Evolutionary conservation across 2,329 filamentous ascomycete genomes (phyloP).

Genomic region (Didymella sp.): DNA sequence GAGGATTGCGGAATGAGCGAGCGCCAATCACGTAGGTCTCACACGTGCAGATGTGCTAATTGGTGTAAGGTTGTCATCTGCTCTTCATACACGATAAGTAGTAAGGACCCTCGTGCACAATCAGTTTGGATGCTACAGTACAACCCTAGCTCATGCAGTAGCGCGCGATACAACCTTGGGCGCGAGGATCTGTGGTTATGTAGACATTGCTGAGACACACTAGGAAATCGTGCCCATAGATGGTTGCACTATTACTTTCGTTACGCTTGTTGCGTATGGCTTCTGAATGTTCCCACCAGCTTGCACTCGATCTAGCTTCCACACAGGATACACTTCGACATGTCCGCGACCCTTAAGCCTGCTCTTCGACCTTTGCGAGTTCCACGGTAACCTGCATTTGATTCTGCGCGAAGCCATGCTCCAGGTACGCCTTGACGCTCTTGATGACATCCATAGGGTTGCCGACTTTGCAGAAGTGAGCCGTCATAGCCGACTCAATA

Average conservation of each 20-base stretch:
- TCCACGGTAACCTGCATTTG: neutral
- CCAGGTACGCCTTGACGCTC: conserved; percentile 6
- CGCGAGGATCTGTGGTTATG: neutral
- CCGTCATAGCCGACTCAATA: conserved; percentile 65
- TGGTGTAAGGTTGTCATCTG: neutral
- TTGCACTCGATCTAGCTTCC: too few relatives aligned
- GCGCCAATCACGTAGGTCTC: conserved; percentile 14
- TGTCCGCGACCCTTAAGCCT: too few relatives aligned
- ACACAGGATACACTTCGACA: too few relatives aligned
- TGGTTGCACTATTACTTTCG: too few relatives aligned
- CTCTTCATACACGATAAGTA: neutral
- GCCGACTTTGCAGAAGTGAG: conserved; percentile 68
- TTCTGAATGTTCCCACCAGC: too few relatives aligned
- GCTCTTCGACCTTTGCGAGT: neutral
- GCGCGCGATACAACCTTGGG: neutral
- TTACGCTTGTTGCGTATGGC: too few relatives aligned
- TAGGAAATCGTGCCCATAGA: too few relatives aligned
- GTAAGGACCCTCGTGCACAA: neutral
- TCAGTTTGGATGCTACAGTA: neutral
- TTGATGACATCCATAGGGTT: conserved; percentile 7
- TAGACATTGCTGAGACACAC: too few relatives aligned
- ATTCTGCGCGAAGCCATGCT: conserved; percentile 9
- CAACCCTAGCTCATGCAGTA: neutral
- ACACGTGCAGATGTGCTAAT: neutral
- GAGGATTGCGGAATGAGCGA: conserved; percentile 15